Evolutionary conservation across 2,329 filamentous ascomycete species (phyloP), one percentile per base, ranked within the genome.

Genomic region (Pyrenophora seminiperda): DNA sequence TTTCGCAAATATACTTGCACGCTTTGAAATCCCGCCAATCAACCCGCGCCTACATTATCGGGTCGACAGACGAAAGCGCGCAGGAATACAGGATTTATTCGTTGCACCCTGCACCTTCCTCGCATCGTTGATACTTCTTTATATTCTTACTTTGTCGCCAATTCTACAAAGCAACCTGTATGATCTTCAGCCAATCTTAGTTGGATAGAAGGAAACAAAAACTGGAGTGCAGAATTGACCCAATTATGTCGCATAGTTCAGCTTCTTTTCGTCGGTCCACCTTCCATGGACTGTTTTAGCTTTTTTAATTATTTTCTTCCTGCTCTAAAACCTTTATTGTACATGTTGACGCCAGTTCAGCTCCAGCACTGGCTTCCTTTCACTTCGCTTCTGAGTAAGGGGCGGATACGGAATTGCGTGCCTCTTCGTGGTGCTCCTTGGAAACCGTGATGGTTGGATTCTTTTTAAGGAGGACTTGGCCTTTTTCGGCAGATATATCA

Each of bases 291-390:
- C 41, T 31, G 47, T 36, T 42, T 27, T n/a, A 14, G 33, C 20
- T 34, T 55, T 50, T 52, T 41, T 48, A 41, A 41, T 32, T 34
- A 27, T 20, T 29, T 17, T 11, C 30, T 41, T 52, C 48, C 39
- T 41, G 27, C 45, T 30, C 20, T 55, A 48, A 58, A 47, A 54
- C 36, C 41, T 56, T 60, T 58, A 58, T 42, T 62, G 59, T 62
- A 62, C 39, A 62, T 62, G 50, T 27, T 55, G 48, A 34, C 43
- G 27, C 33, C 39, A 54, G 51, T 51, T 32, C 19, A 36, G 49
- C 48, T 43, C 49, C 34, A 41, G 42, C 47, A 41, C 43, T 61
- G 47, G 45, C 45, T 45, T 51, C 24, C 39, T 46, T 41, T 44
- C 38, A 22, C 32, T 46, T 55, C 39, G 45, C 41, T 48, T 20